Conservation (phyloP, 805 yeast genomes). For the Nakazawaea peltata region DNA sequence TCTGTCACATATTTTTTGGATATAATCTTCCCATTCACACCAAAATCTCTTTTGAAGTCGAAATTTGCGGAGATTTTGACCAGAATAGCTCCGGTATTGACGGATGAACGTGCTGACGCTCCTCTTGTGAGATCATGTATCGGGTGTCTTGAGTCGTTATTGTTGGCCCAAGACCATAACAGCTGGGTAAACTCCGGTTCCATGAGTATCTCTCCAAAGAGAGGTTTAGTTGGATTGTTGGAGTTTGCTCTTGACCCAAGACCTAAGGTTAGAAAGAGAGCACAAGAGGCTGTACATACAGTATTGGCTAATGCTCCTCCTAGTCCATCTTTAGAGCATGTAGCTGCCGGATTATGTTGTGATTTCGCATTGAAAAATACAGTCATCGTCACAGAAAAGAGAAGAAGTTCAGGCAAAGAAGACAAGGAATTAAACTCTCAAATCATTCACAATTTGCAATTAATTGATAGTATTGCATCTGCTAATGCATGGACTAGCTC, state of each 20-base stretch:
- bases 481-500: slow-evolving; percentile 79
- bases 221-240: slow-evolving; percentile 73
- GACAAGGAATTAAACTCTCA: slow-evolving; percentile 46
- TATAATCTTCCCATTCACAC: slow-evolving; percentile 65
- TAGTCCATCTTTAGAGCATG: slow-evolving; percentile 72
- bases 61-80: slow-evolving; percentile 74
- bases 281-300: slow-evolving; percentile 75
- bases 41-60: slow-evolving; percentile 58
- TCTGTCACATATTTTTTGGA: slow-evolving; percentile 78
- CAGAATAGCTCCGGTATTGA: slow-evolving; percentile 73
- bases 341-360: slow-evolving; percentile 64
- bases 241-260: slow-evolving; percentile 79
- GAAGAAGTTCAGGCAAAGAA: slow-evolving; percentile 24
- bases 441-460: slow-evolving; percentile 70
- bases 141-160: slow-evolving; percentile 75
- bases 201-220: slow-evolving; percentile 57
- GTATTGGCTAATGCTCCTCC: slow-evolving; percentile 63
- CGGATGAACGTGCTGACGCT: slow-evolving; percentile 63
- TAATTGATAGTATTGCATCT: slow-evolving; percentile 60
- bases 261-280: slow-evolving; percentile 94
- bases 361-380: slow-evolving; percentile 57
- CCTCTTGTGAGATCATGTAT: slow-evolving; percentile 76
- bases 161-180: slow-evolving; percentile 70
- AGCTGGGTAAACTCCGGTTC: slow-evolving; percentile 61
- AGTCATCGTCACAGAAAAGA: slow-evolving; percentile 31